Conservation (phyloP, 257 asterid species). For the Parsonsia alboflavescens region DNA sequence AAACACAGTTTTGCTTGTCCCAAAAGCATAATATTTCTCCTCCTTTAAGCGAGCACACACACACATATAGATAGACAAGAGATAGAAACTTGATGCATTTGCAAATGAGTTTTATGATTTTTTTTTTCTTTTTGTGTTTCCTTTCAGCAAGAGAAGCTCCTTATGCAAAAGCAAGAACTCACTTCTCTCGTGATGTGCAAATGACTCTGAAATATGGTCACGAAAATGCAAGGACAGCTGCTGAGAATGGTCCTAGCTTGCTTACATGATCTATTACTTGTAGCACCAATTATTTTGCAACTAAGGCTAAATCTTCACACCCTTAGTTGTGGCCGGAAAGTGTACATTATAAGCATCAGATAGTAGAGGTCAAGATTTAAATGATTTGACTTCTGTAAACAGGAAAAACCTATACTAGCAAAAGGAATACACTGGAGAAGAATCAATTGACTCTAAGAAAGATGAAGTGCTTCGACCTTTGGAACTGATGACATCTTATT, state of each 20-base stretch:
- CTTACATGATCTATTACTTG: constrained; percentile 26
- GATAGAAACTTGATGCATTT: not conserved
- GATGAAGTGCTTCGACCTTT: not conserved
- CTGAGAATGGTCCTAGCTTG: constrained; percentile 65
- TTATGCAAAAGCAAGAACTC: constrained; percentile 81
- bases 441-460: not conserved
- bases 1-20: not conserved
- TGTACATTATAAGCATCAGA: constrained; percentile 5
- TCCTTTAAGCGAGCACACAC: no score
- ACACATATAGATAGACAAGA: no score
- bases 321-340: constrained; percentile 9
- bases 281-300: not conserved
- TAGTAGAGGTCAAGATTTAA: not conserved
- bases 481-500: not conserved
- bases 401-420: not conserved
- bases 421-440: not conserved
- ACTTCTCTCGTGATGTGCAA: constrained; percentile 71
- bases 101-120: not conserved
- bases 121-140: not conserved
- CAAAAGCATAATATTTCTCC: not conserved
- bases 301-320: not conserved
- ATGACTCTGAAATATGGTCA: constrained; percentile 61
- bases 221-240: constrained; percentile 69
- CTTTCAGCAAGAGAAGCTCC: constrained; percentile 91
- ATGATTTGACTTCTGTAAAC: not conserved